Evolutionary conservation across 768 basidiomycete genomes (phyloP).

Genomic region (Aureoboletus auriporus): DNA sequence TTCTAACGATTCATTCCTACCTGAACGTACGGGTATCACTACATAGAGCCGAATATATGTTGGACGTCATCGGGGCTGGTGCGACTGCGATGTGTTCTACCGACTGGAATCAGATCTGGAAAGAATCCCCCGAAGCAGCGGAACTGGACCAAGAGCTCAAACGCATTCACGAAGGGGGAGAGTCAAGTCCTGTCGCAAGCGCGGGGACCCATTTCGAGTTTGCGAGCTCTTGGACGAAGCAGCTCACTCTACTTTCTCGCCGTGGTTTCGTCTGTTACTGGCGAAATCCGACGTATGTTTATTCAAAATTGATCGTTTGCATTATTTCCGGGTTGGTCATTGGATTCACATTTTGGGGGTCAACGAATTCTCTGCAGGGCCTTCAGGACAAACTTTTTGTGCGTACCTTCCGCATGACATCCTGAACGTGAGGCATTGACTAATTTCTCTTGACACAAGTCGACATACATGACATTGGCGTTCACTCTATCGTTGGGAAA

Average conservation of each 20-base stretch:
- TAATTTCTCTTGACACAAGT: constrained; percentile 23
- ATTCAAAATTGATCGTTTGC: constrained; percentile 56
- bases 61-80: constrained; percentile 76
- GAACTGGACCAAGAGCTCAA: constrained; percentile 44
- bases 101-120: constrained; percentile 65
- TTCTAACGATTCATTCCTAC: constrained; percentile 32
- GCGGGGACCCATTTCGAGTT: constrained; percentile 31
- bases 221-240: constrained; percentile 56
- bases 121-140: constrained; percentile 44
- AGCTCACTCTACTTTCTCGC: constrained; percentile 14
- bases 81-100: constrained; percentile 49
- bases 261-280: constrained; percentile 48
- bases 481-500: constrained; percentile 50
- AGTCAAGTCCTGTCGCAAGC: no score
- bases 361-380: constrained; percentile 50
- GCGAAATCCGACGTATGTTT: constrained; percentile 55
- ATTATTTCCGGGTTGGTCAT: constrained; percentile 53
- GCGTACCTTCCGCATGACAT: constrained; percentile 19
- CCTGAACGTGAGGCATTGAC: neutral
- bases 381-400: constrained; percentile 67
- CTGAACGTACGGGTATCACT: constrained; percentile 29
- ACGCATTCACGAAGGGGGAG: constrained; percentile 27
- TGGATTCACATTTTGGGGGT: constrained; percentile 60
- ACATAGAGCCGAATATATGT: constrained; percentile 55
- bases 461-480: constrained; percentile 55